phyloP scores from a whole-genome alignment of 257 asterid species.

The Apocynum venetum region DNA sequence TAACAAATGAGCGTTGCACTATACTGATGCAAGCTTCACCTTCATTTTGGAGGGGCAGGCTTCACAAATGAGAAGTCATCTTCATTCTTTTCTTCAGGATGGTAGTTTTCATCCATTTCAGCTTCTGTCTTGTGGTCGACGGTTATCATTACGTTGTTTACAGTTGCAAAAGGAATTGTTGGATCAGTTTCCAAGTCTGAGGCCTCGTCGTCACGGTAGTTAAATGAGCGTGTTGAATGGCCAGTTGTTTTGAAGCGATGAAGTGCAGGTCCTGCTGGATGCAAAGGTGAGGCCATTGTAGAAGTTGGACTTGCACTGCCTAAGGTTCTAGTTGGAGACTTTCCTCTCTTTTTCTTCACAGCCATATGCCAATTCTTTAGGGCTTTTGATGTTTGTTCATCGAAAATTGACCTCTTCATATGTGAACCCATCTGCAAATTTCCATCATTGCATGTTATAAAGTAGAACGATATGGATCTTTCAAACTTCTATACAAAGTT shows the following conservation, averaged over 20 bases:
- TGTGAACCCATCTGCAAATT: slow-evolving; percentile 72
- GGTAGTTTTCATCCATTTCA: slow-evolving; percentile 19
- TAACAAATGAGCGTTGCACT: neutral
- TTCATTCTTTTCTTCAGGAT: slow-evolving; percentile 32
- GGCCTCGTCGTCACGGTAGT: slow-evolving; percentile 39
- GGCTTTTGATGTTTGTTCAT: slow-evolving; percentile 87
- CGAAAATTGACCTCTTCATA: slow-evolving; percentile 83
- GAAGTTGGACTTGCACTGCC: slow-evolving; percentile 61
- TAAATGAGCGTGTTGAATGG: slow-evolving; percentile 39
- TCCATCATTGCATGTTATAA: neutral
- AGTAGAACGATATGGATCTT: neutral
- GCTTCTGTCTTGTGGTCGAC: slow-evolving; percentile 25
- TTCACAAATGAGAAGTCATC: slow-evolving; percentile 70
- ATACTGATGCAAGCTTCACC: neutral
- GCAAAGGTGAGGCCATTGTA: slow-evolving; percentile 58
- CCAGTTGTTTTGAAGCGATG: slow-evolving; percentile 70
- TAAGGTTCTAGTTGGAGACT: slow-evolving; percentile 47
- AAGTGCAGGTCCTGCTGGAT: slow-evolving; percentile 45
- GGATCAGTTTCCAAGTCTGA: slow-evolving; percentile 64
- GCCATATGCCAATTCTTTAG: slow-evolving; percentile 90
- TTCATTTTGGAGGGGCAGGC: slow-evolving; percentile 45
- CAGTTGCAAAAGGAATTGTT: slow-evolving; percentile 35
- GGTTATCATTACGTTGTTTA: slow-evolving; percentile 40
- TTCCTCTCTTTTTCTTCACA: slow-evolving; percentile 65
- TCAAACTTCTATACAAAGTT: neutral